A percentile compares a stretch with the other conserved stretches of the same genome.
Evolutionary conservation across 1,284 basidiomycete species (phyloP).

Genomic region (Tylopilus sp.): DNA sequence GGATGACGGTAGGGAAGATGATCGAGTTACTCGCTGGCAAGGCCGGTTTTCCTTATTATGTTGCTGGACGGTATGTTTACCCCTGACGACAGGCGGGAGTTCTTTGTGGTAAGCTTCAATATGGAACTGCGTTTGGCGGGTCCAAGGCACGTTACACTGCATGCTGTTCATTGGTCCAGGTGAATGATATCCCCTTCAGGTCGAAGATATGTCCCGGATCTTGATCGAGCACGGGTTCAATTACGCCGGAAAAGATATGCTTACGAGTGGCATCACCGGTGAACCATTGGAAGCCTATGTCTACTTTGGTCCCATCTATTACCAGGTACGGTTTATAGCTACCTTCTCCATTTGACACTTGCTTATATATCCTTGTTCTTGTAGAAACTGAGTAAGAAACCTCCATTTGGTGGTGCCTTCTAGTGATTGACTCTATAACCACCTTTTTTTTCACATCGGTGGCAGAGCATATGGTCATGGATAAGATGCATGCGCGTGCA

Average conservation of each 20-base stretch:
- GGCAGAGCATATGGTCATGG: conserved; percentile 96
- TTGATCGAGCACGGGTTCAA: conserved; percentile 97
- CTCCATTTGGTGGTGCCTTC: conserved; percentile 15
- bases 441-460: conserved; percentile 2
- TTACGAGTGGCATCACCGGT: conserved; percentile 98
- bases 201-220: conserved; percentile 98
- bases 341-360: conserved; percentile 9
- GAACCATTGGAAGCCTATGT: conserved; percentile 97
- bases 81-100: conserved; percentile 79
- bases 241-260: conserved; percentile 98
- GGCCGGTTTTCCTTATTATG: conserved; percentile 49
- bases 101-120: conserved; percentile 87
- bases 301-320: conserved; percentile 99
- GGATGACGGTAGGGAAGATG: conserved; percentile 99
- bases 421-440: conserved; percentile 33
- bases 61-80: conserved; percentile 16
- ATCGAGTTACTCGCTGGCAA: conserved; percentile 98
- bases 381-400: conserved; percentile 82
- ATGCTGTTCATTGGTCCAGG: conserved; percentile 15
- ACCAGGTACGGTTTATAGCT: conserved; percentile 72
- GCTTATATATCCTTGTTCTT: conserved; percentile 30
- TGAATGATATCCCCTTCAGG: conserved; percentile 55
- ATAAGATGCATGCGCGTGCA: conserved; percentile 99
- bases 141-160: conserved; percentile 74
- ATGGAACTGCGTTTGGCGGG: conserved; percentile 97